These are phyloP conservation scores for Penicillium psychrofluorescens DNA, from an alignment of 495 filamentous ascomycete species.

Conservation along the genomic window DNA sequence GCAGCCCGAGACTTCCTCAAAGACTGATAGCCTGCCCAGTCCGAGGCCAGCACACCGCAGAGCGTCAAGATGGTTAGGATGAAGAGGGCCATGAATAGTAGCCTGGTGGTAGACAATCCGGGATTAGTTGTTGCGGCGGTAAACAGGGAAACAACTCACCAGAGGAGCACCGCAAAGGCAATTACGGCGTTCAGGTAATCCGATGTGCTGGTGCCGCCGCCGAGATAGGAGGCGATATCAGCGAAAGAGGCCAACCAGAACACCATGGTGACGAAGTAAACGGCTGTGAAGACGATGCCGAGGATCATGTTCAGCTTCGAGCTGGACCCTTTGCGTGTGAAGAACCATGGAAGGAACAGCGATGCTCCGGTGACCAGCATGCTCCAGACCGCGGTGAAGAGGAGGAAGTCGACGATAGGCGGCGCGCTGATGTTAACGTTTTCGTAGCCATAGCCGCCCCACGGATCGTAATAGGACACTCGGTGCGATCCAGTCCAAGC, in stretches of 20 bases:
- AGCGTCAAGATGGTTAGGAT: conserved; percentile 21
- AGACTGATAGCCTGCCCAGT: conserved; percentile 20
- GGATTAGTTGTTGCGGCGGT: not conserved
- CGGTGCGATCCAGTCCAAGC: not conserved
- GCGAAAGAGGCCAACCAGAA: conserved; percentile 30
- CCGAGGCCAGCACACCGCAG: conserved; percentile 17
- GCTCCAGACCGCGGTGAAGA: conserved; percentile 21
- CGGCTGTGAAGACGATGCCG: conserved; percentile 8
- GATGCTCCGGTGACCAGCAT: conserved; percentile 12
- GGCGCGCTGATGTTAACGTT: conserved; percentile 11
- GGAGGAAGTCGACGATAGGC: conserved; percentile 15
- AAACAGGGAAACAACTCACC: conserved; percentile 8
- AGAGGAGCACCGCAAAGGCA: conserved; percentile 25
- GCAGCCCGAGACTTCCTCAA: conserved; percentile 6
- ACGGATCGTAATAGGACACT: conserved; percentile 2
- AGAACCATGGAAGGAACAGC: conserved; percentile 17
- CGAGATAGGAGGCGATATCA: conserved; percentile 15
- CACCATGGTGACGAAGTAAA: conserved; percentile 23
- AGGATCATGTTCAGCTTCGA: conserved; percentile 16
- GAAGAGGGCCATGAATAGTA: conserved; percentile 20
- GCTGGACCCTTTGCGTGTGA: conserved; percentile 7
- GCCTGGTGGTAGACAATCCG: conserved; percentile 4
- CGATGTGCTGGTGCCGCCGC: conserved; percentile 1
- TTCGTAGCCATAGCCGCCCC: conserved; percentile 2
- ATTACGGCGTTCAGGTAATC: conserved; percentile 18